A percentile compares a stretch with the other conserved stretches of the same genome.
phyloP scores from a whole-genome alignment of 257 asterid species.

The Solanum bukasovii region DNA sequence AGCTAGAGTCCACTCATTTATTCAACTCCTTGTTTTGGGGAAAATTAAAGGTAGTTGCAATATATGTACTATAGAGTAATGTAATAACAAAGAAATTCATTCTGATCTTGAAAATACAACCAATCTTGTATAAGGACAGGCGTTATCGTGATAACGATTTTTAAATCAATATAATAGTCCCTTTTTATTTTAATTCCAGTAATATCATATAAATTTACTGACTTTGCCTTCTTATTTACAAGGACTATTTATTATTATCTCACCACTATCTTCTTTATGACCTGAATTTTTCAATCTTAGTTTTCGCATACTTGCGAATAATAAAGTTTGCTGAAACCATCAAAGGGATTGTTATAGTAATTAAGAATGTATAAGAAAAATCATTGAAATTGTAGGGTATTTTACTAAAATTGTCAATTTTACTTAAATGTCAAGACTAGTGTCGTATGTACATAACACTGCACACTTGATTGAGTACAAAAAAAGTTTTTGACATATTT shows the following conservation, averaged over 20 bases:
- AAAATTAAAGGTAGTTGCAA: neutral
- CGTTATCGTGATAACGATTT: neutral
- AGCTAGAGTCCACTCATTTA: neutral
- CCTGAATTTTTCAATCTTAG: neutral
- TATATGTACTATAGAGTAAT: neutral
- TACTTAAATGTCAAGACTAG: too few species aligned
- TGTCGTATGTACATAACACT: neutral
- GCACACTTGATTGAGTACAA: neutral
- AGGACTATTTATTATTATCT: neutral
- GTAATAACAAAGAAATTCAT: neutral
- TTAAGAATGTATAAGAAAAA: neutral
- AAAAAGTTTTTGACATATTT: neutral
- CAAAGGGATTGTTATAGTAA: neutral
- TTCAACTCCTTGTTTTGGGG: neutral
- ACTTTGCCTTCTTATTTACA: neutral
- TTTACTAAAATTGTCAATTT: neutral
- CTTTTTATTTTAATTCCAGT: neutral
- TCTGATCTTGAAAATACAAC: neutral
- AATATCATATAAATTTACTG: neutral
- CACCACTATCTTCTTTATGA: neutral
- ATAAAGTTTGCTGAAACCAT: neutral
- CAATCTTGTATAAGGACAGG: neutral
- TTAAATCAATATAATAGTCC: neutral
- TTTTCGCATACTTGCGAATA: neutral
- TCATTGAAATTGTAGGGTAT: neutral